Percentiles rank a stretch among this genome's conserved stretches.
These are phyloP conservation scores for Saitozyma podzolica DNA, from an alignment of 768 basidiomycete genomes.

Conservation along the genomic window DNA sequence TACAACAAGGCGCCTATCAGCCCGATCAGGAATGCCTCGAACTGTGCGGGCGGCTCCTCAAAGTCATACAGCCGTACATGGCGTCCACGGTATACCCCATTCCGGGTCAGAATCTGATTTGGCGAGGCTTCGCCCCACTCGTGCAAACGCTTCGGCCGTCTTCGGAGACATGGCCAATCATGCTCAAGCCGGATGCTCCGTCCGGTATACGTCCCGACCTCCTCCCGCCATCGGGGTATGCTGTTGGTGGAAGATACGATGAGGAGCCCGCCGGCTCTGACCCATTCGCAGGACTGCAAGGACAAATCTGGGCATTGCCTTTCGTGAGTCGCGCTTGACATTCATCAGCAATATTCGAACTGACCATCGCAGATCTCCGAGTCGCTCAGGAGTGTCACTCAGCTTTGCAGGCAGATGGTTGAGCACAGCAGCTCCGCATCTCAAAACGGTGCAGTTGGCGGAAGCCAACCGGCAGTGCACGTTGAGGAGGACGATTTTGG, in stretches of 20 bases:
- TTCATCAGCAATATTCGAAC: neutral
- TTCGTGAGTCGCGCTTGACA: neutral
- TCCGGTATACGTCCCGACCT: constrained; percentile 66
- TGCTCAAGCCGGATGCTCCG: constrained; percentile 57
- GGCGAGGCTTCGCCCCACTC: constrained; percentile 56
- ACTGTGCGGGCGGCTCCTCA: constrained; percentile 61
- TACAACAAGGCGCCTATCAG: constrained; percentile 66
- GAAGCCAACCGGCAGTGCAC: constrained; percentile 55
- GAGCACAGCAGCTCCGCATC: constrained; percentile 5
- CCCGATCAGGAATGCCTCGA: constrained; percentile 66
- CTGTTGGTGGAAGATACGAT: neutral
- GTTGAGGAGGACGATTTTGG: constrained; percentile 48
- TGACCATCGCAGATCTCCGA: neutral
- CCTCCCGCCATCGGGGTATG: constrained; percentile 1
- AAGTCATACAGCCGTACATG: constrained; percentile 55
- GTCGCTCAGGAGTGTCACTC: neutral
- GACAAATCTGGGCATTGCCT: neutral
- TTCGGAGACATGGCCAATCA: constrained; percentile 54
- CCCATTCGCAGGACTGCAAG: neutral
- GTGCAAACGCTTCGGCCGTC: neutral
- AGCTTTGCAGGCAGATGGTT: neutral
- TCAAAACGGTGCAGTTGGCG: constrained; percentile 2
- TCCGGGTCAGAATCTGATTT: constrained; percentile 66
- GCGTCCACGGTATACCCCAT: constrained; percentile 58
- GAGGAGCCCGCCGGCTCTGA: neutral